A percentile compares a stretch with the other conserved stretches of the same genome.
These are phyloP conservation scores for Microcera coccophila DNA, from an alignment of 2,329 filamentous ascomycete genomes.

Conservation along the genomic window DNA sequence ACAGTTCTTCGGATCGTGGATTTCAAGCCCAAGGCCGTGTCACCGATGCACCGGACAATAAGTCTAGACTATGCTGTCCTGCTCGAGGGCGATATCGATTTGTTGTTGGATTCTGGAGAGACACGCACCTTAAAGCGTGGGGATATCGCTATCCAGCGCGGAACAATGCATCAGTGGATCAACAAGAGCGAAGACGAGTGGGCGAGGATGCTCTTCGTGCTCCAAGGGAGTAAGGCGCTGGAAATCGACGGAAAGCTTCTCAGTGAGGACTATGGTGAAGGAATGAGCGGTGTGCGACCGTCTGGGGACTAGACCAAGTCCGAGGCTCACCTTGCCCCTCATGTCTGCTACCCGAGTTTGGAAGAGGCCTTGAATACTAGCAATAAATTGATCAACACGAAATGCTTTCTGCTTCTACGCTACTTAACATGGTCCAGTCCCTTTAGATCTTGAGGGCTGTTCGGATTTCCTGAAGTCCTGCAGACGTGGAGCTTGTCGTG, in stretches of 20 bases:
- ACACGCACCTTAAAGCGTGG: constrained; percentile 43
- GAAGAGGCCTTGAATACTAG: not conserved
- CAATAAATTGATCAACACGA: too few species aligned
- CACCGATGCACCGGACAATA: constrained; percentile 44
- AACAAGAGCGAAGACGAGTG: constrained; percentile 44
- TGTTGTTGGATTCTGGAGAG: constrained; percentile 50
- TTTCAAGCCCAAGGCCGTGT: constrained; percentile 35
- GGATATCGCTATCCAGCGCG: constrained; percentile 53
- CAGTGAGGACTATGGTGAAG: constrained; percentile 14
- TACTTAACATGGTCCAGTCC: too few species aligned
- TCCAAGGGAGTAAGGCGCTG: constrained; percentile 20
- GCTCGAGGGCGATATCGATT: constrained; percentile 51
- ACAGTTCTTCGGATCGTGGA: constrained; percentile 47
- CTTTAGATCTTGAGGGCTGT: too few species aligned
- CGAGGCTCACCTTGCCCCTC: not conserved
- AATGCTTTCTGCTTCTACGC: too few species aligned
- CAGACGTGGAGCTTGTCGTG: too few species aligned
- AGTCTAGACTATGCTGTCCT: constrained; percentile 54
- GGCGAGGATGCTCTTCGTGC: constrained; percentile 42
- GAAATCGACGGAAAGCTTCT: constrained; percentile 11
- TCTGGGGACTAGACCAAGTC: constrained; percentile 3
- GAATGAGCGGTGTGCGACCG: constrained; percentile 10
- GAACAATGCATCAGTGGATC: constrained; percentile 54
- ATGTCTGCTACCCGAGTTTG: not conserved
- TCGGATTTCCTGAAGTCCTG: too few species aligned